These are phyloP conservation scores for Chrysoporthe deuterocubensis DNA, from an alignment of 2,329 filamentous ascomycete species.

Conservation along the genomic window DNA sequence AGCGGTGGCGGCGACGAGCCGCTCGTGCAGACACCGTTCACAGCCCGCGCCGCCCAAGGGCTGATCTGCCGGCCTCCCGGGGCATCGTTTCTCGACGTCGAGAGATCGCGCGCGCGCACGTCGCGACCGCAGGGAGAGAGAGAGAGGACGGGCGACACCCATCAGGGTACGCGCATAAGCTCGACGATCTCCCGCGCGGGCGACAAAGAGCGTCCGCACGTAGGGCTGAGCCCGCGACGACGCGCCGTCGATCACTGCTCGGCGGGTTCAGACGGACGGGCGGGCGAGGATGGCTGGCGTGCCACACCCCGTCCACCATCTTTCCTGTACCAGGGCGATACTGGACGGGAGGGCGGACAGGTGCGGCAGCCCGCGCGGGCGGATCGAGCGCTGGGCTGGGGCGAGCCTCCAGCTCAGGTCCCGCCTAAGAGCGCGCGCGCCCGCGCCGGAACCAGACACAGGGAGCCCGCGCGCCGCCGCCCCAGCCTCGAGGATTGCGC, in stretches of 20 bases:
- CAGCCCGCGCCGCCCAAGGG: neutral
- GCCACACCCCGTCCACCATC: too few relatives aligned
- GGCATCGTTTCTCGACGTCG: neutral
- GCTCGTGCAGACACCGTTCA: neutral
- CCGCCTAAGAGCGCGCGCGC: neutral
- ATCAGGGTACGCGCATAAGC: slow-evolving; percentile 12
- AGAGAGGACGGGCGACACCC: neutral
- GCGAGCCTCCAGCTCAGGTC: neutral
- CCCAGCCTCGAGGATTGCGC: neutral
- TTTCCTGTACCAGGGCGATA: neutral
- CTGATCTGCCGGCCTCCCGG: neutral
- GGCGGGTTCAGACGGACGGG: neutral
- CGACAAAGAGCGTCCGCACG: neutral
- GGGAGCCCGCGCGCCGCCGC: neutral
- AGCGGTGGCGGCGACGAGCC: neutral
- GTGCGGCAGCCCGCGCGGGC: neutral
- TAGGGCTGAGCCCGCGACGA: slow-evolving; percentile 15
- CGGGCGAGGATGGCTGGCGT: neutral
- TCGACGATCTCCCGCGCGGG: slow-evolving; percentile 16
- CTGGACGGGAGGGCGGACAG: neutral
- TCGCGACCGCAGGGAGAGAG: too few relatives aligned
- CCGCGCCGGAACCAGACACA: neutral
- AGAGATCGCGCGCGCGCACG: neutral
- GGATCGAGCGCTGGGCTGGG: neutral
- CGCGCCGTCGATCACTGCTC: slow-evolving; percentile 3